phyloP scores from a whole-genome alignment of 2,329 filamentous ascomycete species.

The Alternaria sp. region DNA sequence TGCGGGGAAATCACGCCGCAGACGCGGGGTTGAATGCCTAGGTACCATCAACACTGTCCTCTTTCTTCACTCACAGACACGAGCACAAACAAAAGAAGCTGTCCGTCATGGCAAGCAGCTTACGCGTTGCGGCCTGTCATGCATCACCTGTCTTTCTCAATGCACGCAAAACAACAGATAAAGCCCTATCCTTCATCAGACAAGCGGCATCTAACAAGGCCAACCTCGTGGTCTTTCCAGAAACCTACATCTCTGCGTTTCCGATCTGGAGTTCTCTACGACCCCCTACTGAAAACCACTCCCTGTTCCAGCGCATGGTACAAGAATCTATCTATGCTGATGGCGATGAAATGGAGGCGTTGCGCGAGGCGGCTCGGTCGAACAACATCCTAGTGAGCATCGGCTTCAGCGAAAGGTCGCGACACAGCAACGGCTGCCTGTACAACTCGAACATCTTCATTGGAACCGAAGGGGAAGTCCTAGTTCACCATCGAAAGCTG shows the following conservation, averaged over 20 bases:
- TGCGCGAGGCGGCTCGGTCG: conserved; percentile 46
- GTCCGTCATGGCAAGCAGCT: conserved; percentile 10
- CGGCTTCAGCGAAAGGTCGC: conserved; percentile 59
- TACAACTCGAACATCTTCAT: conserved; percentile 63
- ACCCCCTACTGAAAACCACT: conserved; percentile 59
- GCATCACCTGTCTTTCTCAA: conserved; percentile 56
- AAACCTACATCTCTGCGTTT: conserved; percentile 61
- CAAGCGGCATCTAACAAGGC: conserved; percentile 54
- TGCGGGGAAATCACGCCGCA: conserved; percentile 1
- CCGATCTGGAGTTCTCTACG: conserved; percentile 59
- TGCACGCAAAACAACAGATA: conserved; percentile 55
- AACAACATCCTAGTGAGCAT: conserved; percentile 54
- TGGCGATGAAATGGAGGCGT: conserved; percentile 35
- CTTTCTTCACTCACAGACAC: neutral
- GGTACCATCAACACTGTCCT: neutral
- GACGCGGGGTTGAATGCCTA: neutral
- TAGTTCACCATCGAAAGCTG: conserved; percentile 62
- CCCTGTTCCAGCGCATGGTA: conserved; percentile 56
- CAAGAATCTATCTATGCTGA: conserved; percentile 14
- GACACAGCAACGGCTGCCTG: conserved; percentile 54
- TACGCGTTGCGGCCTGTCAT: conserved; percentile 38
- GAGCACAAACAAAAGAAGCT: neutral
- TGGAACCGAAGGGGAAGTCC: conserved; percentile 51
- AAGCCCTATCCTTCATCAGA: conserved; percentile 55
- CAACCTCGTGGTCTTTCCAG: conserved; percentile 61